These are phyloP conservation scores for Tolypocladium capitatum DNA, from an alignment of 2,329 filamentous ascomycete genomes.

Conservation along the genomic window DNA sequence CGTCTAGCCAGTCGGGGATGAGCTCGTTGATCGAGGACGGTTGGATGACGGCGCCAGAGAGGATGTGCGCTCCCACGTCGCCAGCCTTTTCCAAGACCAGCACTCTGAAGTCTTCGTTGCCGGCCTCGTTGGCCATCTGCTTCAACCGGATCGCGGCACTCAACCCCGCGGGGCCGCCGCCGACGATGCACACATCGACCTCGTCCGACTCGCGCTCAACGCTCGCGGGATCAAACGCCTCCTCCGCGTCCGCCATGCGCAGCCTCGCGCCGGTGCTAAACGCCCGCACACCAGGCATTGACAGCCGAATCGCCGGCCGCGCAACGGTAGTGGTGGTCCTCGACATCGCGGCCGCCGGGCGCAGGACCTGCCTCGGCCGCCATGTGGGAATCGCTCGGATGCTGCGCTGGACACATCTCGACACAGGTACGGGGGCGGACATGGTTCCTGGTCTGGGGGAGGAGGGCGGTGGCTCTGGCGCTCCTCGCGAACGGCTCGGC, in stretches of 20 bases:
- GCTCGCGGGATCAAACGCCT: conserved; percentile 49
- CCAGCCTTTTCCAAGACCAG: conserved; percentile 89
- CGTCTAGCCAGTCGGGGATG: conserved; percentile 83
- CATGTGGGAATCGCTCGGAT: conserved; percentile 18
- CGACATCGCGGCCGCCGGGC: conserved; percentile 11
- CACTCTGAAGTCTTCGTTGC: conserved; percentile 92
- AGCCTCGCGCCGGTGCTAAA: conserved; percentile 22
- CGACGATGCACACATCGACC: conserved; percentile 94
- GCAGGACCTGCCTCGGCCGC: conserved; percentile 11
- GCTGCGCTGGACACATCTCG: conserved; percentile 25
- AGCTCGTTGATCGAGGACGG: conserved; percentile 80
- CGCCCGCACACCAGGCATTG: conserved; percentile 13
- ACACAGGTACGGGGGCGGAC: conserved; percentile 23
- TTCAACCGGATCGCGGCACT: conserved; percentile 89
- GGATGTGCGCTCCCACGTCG: conserved; percentile 85
- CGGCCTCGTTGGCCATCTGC: conserved; percentile 85
- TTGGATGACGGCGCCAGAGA: conserved; percentile 92
- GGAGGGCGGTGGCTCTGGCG: not conserved
- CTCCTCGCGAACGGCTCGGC: not conserved
- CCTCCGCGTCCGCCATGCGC: conserved; percentile 24
- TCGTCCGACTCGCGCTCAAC: conserved; percentile 82
- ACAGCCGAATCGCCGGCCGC: conserved; percentile 8
- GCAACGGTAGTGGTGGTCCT: conserved; percentile 5
- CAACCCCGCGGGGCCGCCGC: conserved; percentile 87
- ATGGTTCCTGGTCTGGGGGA: conserved; percentile 12